Evolutionary conservation across 148 eudicot species (phyloP), one percentile per base, ranked within the genome.

Genomic region (Amaranthus palmeri): DNA sequence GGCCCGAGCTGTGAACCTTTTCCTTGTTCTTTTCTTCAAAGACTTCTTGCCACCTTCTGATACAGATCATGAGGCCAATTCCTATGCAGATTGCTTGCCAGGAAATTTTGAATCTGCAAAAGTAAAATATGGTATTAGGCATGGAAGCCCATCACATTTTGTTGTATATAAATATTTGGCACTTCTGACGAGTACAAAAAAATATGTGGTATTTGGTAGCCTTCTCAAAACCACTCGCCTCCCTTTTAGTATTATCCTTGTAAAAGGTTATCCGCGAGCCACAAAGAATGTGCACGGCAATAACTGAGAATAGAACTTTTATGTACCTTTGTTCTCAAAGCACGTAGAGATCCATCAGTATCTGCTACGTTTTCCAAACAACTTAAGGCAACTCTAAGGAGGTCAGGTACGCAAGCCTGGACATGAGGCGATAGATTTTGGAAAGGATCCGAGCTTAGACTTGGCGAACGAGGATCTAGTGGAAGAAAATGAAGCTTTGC

Each of bases 11-110:
- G 61, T 60, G 40, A 71, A 67, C 4, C 44, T 18, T 54, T 17
- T 6, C 54, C 62, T 14, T 5, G 10, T 67, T 25, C 25, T 60
- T 40, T 44, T 41, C 25, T 75, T 92, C 84, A 93, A 73, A 93
- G 79, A 85, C 86, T 91, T 76, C 86, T 83, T 48, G 97, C 97
- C 68, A 93, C 89, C 86, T 79, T 88, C 52, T 88, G 96, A 59
- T 86, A 93, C 73, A 91, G 79, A 83, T 93, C 97, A 65, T 87
- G 89, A 6, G 98, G 98, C 97, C 96, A 93, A 75, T 86, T 93
- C 80, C 83, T 78, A 72, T 93, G 87, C 79, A 91, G 74, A 74
- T 93, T 93, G 87, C 78, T 89, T 1, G 96, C 98, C 53, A 93
- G 90, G 61, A 93, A 91, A 77, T 91, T 91, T 17, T 92, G 97